Base-by-base conservation (phyloP, 1,139 yeast species). In the Yamadazyma diddensiae region DNA sequence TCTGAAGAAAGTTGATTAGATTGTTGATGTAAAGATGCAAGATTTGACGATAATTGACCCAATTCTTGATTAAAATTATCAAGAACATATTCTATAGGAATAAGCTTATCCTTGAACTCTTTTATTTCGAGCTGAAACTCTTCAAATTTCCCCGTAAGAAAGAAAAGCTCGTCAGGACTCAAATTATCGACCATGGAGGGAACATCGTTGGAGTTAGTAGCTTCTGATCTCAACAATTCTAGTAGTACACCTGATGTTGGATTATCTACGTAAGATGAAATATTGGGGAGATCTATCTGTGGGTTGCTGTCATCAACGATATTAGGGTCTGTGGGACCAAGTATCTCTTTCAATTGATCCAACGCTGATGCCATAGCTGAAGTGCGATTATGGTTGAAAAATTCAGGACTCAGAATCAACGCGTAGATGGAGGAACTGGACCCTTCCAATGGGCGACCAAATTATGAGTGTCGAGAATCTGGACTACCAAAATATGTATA, bases 21-120 rank as follows among this genome's bases (percentile, higher is more conserved):
- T 36, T 83, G 73, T 26, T 66, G 57, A 37, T 82, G 79, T 23
- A 90, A 62, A 6, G 73, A 61, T 2, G 72, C 56, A 4, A 94
- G 77, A 39, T 82, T 73, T 2, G 71, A 60, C 0, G 94, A 80
- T 29, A 86, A 62, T 13, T 69, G 63, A 5, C 70, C 63, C 41
- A 88, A 61, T 40, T 80, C 81, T 4, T 52, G 41, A 45, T 80
- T 79, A 55, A 86, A 84, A 18, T 65, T 59, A 10, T 53, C 47
- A 28, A 81, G 57, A 14, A 74, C 68, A n/a, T 37, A 29, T 30
- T 59, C 62, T 17, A 69, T 55, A 2, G 73, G 73, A 14, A 39
- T 43, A 16, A 70, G 42, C 27, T 55, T 65, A 6, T 56, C 48
- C 33, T 69, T 58, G 25, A 75, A 67, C 7, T 50, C 46, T 15